Conservation (phyloP, 2,329 filamentous ascomycete species). For the Epichloe brachyelytri region DNA sequence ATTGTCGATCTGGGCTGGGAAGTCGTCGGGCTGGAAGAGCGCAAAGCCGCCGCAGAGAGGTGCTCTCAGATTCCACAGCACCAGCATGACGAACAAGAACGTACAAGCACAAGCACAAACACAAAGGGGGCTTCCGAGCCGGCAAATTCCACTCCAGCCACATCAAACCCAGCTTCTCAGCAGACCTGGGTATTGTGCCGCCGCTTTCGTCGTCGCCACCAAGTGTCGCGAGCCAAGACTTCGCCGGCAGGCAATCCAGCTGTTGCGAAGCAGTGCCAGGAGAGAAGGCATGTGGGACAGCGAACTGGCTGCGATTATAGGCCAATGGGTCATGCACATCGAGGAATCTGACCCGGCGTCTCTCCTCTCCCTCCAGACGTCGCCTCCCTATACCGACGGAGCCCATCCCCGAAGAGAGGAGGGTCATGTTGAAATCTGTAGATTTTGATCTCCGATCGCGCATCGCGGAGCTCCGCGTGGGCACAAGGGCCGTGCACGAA, state of each 20-base stretch:
- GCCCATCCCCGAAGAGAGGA: conserved; percentile 36
- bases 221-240: conserved; percentile 47
- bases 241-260: conserved; percentile 46
- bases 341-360: conserved; percentile 31
- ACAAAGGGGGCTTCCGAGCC: conserved; percentile 25
- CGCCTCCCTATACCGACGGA: conserved; percentile 4
- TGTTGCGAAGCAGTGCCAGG: conserved; percentile 45
- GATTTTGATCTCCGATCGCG: conserved; percentile 43
- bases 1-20: conserved; percentile 47
- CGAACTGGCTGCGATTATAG: conserved; percentile 41
- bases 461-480: conserved; percentile 36
- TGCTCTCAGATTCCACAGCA: conserved; percentile 33
- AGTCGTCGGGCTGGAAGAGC: conserved; percentile 45
- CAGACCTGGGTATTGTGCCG: conserved; percentile 51
- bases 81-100: conserved; percentile 20
- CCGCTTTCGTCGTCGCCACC: conserved; percentile 54
- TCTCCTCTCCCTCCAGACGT: no score
- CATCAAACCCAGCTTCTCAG: conserved; percentile 49
- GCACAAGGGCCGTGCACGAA: conserved; percentile 37
- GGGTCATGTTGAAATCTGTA: conserved; percentile 42
- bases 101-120: background rate
- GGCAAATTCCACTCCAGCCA: conserved; percentile 33
- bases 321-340: conserved; percentile 40
- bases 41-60: conserved; percentile 31
- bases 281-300: conserved; percentile 61